Evolutionary conservation across 2,329 filamentous ascomycete genomes (phyloP), one percentile per base, ranked within the genome.

Genomic region (Dissoconium aciculare): DNA sequence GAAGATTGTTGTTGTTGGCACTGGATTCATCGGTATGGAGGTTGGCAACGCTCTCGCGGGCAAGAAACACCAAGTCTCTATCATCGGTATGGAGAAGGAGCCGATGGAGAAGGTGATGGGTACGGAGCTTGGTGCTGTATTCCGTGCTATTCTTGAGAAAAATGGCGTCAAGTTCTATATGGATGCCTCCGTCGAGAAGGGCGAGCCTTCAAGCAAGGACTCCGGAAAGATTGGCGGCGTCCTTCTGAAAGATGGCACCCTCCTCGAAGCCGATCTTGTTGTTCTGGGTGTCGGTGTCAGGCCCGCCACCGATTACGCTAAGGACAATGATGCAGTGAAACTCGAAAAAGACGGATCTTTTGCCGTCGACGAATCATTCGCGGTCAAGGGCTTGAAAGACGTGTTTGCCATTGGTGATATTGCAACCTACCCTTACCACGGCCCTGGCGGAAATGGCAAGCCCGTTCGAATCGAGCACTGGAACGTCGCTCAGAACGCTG

Each of bases 1-100:
- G 67, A 94, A 93, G 56, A 74, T 98, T 42, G 83, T 93, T 27
- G 67, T 98, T 10, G 66, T 98, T 32, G 89, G 89, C 24, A 87
- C 79, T 36, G 92, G 83, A 1, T 98, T 98, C 57, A 98, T 98
- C 50, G 89, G 89, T 24, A 91, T 98, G 80, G 89, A 98, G 57
- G 71, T 91, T n/a, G 87, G 80, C 38, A 89, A 85, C 40, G 77
- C 63, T 31, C 60, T 91, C 0, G 75, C 78, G 0, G 59, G 69
- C 26, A 78, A 78, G 45, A 78, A 78, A 46, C 92, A 98, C 53
- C 61, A 75, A 5, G 84, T 98, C 11, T 78, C 78, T 5, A 73
- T 95, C 24, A 64, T 98, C 13, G 89, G 89, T 21, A 87, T 85
- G 78, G 84, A 93, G 51, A 72, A 71, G 36, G 73, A 73, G 9